A percentile compares a stretch with the other conserved stretches of the same genome.
Conservation (phyloP, 2,329 filamentous ascomycete genomes). For the Anthostomella pinea region DNA sequence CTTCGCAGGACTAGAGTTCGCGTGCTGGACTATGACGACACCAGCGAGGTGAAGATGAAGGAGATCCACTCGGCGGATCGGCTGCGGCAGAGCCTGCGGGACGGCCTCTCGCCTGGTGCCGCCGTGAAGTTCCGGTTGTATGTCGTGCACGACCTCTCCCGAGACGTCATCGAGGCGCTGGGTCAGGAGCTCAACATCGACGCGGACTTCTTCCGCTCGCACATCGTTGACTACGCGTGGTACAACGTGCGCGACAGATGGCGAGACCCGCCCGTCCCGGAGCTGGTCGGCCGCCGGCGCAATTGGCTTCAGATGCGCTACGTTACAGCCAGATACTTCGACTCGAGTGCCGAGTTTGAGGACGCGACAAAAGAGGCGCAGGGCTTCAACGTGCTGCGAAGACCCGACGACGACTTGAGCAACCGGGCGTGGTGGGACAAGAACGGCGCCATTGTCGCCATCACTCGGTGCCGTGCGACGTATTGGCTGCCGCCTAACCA, state of each 20-base stretch:
- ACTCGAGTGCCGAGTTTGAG: slow-evolving; percentile 5
- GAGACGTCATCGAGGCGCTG: slow-evolving; percentile 18
- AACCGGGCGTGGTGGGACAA: slow-evolving; percentile 25
- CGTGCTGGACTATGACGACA: too few relatives aligned
- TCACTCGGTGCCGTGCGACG: slow-evolving; percentile 23
- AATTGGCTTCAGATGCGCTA: slow-evolving; percentile 28
- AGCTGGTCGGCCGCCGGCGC: slow-evolving; percentile 16
- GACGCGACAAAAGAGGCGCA: slow-evolving; percentile 11
- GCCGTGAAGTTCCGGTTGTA: slow-evolving; percentile 11
- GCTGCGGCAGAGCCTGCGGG: slow-evolving; percentile 1
- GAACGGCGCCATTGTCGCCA: slow-evolving; percentile 15
- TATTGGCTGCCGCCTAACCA: slow-evolving; percentile 20
- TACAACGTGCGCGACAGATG: slow-evolving; percentile 26
- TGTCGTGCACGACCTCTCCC: slow-evolving; percentile 20
- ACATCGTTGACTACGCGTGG: slow-evolving; percentile 25
- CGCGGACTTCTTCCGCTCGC: slow-evolving; percentile 22
- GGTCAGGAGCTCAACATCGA: slow-evolving; percentile 17
- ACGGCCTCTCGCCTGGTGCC: not conserved
- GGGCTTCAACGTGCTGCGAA: slow-evolving; percentile 23
- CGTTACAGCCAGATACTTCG: slow-evolving; percentile 24
- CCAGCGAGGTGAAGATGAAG: too few relatives aligned
- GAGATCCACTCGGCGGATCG: slow-evolving; percentile 1
- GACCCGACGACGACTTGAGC: slow-evolving; percentile 22
- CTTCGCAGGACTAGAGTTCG: too few relatives aligned
- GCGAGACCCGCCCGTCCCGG: slow-evolving; percentile 24